These are phyloP conservation scores for Nemania sp. DNA, from an alignment of 2,329 filamentous ascomycete genomes.

Conservation along the genomic window DNA sequence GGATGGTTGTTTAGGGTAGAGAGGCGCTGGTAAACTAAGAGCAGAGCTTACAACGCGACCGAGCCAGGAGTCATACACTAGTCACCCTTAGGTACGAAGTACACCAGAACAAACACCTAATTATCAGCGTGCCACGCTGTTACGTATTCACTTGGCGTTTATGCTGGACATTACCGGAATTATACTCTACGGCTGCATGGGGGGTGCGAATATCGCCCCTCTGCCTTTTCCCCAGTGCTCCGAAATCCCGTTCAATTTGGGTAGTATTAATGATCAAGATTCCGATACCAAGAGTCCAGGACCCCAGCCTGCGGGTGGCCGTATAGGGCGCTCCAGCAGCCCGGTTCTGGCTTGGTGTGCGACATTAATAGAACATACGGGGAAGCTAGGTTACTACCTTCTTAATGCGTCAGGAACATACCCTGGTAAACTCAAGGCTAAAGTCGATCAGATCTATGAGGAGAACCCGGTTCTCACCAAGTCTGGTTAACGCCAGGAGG, in stretches of 20 bases:
- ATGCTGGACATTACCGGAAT: no score
- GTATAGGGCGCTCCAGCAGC: constrained; percentile 4
- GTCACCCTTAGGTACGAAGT: no score
- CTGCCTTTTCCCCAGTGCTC: not conserved
- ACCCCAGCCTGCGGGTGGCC: no score
- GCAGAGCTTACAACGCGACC: no score
- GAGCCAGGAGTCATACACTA: no score
- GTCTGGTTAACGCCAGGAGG: constrained; percentile 10
- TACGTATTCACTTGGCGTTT: not conserved
- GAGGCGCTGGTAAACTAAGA: no score
- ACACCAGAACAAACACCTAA: no score
- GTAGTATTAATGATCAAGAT: not conserved
- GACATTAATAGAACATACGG: constrained; percentile 1
- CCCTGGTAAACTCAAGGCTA: constrained; percentile 10
- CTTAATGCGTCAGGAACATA: not conserved
- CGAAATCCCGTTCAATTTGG: not conserved
- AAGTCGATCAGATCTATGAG: constrained; percentile 20
- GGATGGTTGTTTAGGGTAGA: no score
- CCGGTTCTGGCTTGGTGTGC: constrained; percentile 6
- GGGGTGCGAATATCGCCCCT: constrained; percentile 6
- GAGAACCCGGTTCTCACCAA: constrained; percentile 24
- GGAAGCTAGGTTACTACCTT: not conserved
- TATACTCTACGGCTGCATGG: no score
- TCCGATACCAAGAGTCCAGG: not conserved
- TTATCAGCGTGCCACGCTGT: not conserved